Evolutionary conservation across 2,329 filamentous ascomycete species (phyloP).

Genomic region (Fusarium sulawesiense): DNA sequence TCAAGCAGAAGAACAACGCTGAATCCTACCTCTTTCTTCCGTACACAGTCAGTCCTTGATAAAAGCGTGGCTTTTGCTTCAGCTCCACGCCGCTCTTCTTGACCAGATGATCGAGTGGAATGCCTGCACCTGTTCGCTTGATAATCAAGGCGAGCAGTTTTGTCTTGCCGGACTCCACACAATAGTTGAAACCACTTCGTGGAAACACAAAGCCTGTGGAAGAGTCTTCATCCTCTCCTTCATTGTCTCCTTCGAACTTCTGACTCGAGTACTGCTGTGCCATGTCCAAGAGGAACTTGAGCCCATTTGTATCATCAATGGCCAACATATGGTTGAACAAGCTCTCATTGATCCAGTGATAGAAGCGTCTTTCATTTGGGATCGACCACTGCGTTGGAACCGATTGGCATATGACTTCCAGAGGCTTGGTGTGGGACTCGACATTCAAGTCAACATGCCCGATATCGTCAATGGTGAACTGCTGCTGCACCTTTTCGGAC

Average conservation of each 20-base stretch:
- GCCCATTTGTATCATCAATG: conserved; percentile 63
- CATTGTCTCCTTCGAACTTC: conserved; percentile 50
- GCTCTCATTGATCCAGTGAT: conserved; percentile 7
- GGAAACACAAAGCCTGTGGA: conserved; percentile 55
- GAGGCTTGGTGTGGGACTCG: conserved; percentile 70
- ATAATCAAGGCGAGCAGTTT: conserved; percentile 73
- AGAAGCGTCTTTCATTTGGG: conserved; percentile 45
- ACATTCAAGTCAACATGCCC: conserved; percentile 76
- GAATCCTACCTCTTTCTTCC: conserved; percentile 70
- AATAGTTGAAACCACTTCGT: conserved; percentile 55
- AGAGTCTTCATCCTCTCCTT: conserved; percentile 51
- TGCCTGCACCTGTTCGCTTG: conserved; percentile 72
- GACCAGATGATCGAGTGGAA: conserved; percentile 75
- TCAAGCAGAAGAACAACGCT: background rate
- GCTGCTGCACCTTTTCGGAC: conserved; percentile 69
- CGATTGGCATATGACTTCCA: conserved; percentile 59
- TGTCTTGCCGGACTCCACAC: conserved; percentile 61
- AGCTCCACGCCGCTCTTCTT: conserved; percentile 73
- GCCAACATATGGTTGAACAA: conserved; percentile 61
- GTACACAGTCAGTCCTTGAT: conserved; percentile 81
- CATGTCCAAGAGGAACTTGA: conserved; percentile 69
- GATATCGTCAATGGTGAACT: conserved; percentile 81
- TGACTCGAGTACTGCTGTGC: conserved; percentile 57
- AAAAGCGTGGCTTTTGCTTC: conserved; percentile 74
- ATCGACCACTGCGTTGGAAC: conserved; percentile 50